A percentile compares a stretch with the other conserved stretches of the same genome.
These are phyloP conservation scores for Leccinum incarnatum DNA, from an alignment of 768 basidiomycete species.

Conservation along the genomic window DNA sequence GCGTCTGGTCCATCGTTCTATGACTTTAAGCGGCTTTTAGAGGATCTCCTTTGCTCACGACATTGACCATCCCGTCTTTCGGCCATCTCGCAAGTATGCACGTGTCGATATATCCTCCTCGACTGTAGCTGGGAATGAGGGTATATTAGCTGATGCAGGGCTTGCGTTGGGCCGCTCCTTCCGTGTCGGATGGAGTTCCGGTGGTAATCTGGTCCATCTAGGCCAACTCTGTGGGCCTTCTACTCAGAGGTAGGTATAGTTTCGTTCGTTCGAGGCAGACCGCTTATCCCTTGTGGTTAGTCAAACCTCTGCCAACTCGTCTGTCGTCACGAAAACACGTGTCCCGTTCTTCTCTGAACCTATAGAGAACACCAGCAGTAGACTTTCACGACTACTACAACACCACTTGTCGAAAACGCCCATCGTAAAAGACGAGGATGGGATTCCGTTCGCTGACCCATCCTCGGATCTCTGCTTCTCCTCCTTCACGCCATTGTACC, in stretches of 20 bases:
- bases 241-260: conserved; percentile 47
- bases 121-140: conserved; percentile 61
- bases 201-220: conserved; percentile 69
- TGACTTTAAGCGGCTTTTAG: conserved; percentile 36
- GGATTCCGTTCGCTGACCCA: conserved; percentile 67
- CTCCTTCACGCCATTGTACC: conserved; percentile 72
- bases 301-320: conserved; percentile 58
- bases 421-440: conserved; percentile 67
- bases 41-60: conserved; percentile 78
- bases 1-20: conserved; percentile 2
- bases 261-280: conserved; percentile 1
- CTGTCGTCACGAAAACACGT: conserved; percentile 51
- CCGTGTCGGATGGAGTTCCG: conserved; percentile 87
- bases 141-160: conserved; percentile 73
- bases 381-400: conserved; percentile 63
- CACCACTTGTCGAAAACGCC: conserved; percentile 75
- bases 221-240: conserved; percentile 69
- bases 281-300: conserved; percentile 32
- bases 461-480: conserved; percentile 67
- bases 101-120: conserved; percentile 70
- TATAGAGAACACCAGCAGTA: conserved; percentile 34
- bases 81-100: conserved; percentile 79
- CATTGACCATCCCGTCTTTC: conserved; percentile 61
- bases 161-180: conserved; percentile 84
- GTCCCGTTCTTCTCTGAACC: conserved; percentile 40